Base-by-base conservation (phyloP, 2,329 filamentous ascomycete genomes). In the Cryphonectria parasitica region DNA sequence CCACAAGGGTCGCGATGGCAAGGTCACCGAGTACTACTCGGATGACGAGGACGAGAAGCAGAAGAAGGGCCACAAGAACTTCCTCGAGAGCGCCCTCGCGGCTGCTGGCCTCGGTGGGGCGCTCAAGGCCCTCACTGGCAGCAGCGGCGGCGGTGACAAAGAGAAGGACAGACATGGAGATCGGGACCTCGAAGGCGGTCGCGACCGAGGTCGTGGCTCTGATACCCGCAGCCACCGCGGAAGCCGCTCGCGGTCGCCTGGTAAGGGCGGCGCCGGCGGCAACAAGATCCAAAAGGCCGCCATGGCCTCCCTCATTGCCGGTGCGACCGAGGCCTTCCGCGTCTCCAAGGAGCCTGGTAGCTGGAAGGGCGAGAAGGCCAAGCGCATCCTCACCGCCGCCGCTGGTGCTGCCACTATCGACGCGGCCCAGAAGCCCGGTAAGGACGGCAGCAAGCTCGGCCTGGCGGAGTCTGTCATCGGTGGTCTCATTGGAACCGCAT, bases 321-420 rank as follows among this genome's bases (percentile, higher is more conserved):
- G 94, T 76, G 95, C 95, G 56, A 92, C 94, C 68, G 95, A 98
- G 81, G 95, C 95, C 58, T 97, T 97, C 86, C 91, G 93, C 73
- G 91, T 94, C 69, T 91, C 95, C 79, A 97, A 95, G 77, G 92
- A 96, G 73, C 92, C 94, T 2, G 95, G 95, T 68, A 89, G 91
- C 60, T 98, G 95, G 94, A 92, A 91, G 74, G 95, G 95, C 52
- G 92, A 93, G 73, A 98, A 98, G 82, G 93, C 94, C 74, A 96
- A 94, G 84, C 93, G 95, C 67, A 89, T 98, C 72, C 87, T 97
- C 64, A 98, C 95, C 31, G 95, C 94, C 64, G 95, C 95, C 36
- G 87, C 89, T 36, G 92, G 93, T 81, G 94, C 95, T 71, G 95
- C 93, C 75, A 92, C 94, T 70, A 92, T 97, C 72, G 94, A 98